A percentile compares a stretch with the other conserved stretches of the same genome.
Conservation (phyloP, 148 eudicot species). For the Rheum nobile region DNA sequence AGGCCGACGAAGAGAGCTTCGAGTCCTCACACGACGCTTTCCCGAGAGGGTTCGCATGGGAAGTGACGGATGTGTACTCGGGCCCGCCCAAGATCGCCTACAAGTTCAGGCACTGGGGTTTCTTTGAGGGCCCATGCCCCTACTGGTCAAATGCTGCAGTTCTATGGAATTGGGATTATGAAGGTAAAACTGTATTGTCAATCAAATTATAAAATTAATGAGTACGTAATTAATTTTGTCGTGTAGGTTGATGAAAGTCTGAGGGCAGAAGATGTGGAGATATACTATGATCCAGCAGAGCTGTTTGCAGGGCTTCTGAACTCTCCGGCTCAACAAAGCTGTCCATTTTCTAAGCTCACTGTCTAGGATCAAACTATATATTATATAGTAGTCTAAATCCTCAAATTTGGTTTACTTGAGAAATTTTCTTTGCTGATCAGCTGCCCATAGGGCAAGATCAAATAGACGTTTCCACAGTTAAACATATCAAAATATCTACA, state of each 20-base stretch:
- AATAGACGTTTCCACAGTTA: too few species aligned
- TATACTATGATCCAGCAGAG: conserved; percentile 72
- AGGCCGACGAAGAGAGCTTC: conserved; percentile 68
- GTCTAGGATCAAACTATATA: neutral
- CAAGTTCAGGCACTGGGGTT: conserved; percentile 95
- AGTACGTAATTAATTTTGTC: too few species aligned
- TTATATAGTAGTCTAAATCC: neutral
- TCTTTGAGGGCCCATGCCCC: conserved; percentile 85
- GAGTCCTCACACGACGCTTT: conserved; percentile 74
- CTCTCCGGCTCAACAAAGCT: neutral
- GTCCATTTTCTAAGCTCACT: neutral
- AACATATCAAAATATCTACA: too few species aligned
- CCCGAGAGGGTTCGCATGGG: conserved; percentile 91
- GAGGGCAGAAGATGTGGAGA: conserved; percentile 60
- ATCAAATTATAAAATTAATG: too few species aligned
- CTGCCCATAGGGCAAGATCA: neutral
- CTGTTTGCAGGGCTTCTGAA: conserved; percentile 32
- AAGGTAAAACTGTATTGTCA: conserved; percentile 26
- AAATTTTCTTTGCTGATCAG: neutral
- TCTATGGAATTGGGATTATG: conserved; percentile 71
- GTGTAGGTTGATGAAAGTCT: conserved; percentile 51
- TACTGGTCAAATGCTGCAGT: conserved; percentile 62
- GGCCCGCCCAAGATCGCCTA: conserved; percentile 63
- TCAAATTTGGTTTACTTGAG: neutral
- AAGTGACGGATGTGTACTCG: conserved; percentile 58